Base-by-base conservation (phyloP, 1,284 basidiomycete species). In the Pholiota adiposa region DNA sequence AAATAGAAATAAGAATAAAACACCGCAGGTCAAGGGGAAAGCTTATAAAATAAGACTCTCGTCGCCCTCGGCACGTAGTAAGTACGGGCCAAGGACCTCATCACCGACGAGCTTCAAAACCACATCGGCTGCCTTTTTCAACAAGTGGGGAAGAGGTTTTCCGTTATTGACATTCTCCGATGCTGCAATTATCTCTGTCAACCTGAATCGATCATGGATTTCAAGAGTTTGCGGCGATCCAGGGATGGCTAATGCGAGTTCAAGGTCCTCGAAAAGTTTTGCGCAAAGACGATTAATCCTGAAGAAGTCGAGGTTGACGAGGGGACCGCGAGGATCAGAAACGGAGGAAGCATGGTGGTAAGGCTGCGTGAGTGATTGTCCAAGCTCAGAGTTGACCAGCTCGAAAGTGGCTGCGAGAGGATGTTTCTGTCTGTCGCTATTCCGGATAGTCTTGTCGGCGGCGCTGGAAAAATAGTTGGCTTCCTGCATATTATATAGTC, bases 121-220 rank as follows among this genome's bases (percentile, higher is more conserved):
- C 31, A 54, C 53, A 7, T 44, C 53, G 6, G 40, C 53, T 19
- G 53, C 53, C 9, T 41, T 44, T 23, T 44, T 33, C 40, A 54
- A n/a, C n/a, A n/a, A n/a, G n/a, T n/a, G n/a, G n/a, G n/a, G n/a
- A n/a, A n/a, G n/a, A n/a, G n/a, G n/a, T n/a, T n/a, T n/a, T n/a
- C n/a, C n/a, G n/a, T n/a, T n/a, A n/a, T n/a, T n/a, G n/a, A n/a
- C n/a, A n/a, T n/a, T n/a, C n/a, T n/a, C n/a, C n/a, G n/a, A n/a
- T n/a, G n/a, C n/a, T n/a, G n/a, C n/a, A n/a, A n/a, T n/a, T n/a
- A n/a, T n/a, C n/a, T n/a, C n/a, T n/a, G n/a, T n/a, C n/a, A n/a
- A n/a, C n/a, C n/a, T n/a, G n/a, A n/a, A n/a, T n/a, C n/a, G n/a
- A n/a, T n/a, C n/a, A n/a, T n/a, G n/a, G n/a, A n/a, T n/a, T n/a